phyloP scores from a whole-genome alignment of 768 basidiomycete genomes.

The Cantharellus anzutake region DNA sequence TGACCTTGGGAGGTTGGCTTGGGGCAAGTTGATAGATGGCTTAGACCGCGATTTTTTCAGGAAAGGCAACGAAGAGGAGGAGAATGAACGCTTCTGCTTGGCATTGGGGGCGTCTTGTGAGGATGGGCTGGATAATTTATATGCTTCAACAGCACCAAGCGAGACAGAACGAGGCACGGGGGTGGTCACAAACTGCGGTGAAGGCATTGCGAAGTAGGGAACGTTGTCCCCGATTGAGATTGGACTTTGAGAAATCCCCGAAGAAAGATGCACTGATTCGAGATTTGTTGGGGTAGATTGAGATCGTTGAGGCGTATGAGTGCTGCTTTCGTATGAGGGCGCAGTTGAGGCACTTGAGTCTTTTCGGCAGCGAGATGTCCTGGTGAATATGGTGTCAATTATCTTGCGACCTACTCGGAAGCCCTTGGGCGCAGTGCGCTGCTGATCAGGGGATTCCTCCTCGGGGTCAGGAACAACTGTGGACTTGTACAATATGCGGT shows the following conservation, averaged over 20 bases:
- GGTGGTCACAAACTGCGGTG: no score
- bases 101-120: neutral
- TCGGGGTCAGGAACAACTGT: constrained; percentile 30
- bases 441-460: constrained; percentile 21
- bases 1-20: neutral
- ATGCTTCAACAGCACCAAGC: no score
- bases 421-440: constrained; percentile 16
- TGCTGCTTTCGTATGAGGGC: neutral
- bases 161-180: no score
- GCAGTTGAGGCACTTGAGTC: constrained; percentile 3
- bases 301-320: neutral
- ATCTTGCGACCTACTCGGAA: constrained; percentile 34
- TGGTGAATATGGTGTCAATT: constrained; percentile 9
- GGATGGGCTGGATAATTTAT: neutral
- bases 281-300: neutral
- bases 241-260: neutral
- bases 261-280: neutral
- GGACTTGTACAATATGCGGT: constrained; percentile 68
- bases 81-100: neutral
- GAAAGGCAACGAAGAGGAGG: neutral
- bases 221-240: neutral
- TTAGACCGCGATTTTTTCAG: neutral
- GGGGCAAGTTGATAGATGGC: neutral
- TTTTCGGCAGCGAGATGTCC: constrained; percentile 2
- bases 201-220: neutral